phyloP scores from a whole-genome alignment of 768 basidiomycete species.

The Phylloporus scabripes region DNA sequence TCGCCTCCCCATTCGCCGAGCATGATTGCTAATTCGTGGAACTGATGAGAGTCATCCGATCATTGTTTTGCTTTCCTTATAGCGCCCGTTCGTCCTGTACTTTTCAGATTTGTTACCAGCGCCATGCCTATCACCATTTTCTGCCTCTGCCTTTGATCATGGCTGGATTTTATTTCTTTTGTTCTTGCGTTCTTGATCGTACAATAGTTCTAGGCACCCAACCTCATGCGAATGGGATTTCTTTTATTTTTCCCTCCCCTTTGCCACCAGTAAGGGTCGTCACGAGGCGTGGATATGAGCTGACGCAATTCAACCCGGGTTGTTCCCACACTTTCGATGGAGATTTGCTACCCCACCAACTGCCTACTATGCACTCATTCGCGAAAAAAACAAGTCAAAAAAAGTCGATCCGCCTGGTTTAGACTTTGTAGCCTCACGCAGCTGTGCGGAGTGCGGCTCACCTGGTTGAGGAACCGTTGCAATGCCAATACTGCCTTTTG shows the following conservation, averaged over 20 bases:
- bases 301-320: not conserved
- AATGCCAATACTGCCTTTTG: not conserved
- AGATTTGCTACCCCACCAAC: not conserved
- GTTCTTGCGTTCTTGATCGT: not conserved
- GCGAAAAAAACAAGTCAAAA: not conserved
- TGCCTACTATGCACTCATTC: not conserved
- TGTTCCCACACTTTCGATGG: not conserved
- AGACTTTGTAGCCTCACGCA: not conserved
- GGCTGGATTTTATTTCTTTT: not conserved
- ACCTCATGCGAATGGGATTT: not conserved
- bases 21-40: constrained; percentile 28
- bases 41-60: constrained; percentile 1
- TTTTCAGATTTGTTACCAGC: not conserved
- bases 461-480: not conserved
- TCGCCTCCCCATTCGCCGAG: constrained; percentile 56
- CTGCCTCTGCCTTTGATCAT: not conserved
- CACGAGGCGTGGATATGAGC: not conserved
- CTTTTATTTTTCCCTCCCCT: not conserved
- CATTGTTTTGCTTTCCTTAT: not conserved
- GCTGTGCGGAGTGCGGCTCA: not conserved
- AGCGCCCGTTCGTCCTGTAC: not conserved
- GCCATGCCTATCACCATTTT: not conserved
- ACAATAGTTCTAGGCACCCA: not conserved
- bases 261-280: too few relatives aligned
- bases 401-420: not conserved